A percentile compares a stretch with the other conserved stretches of the same genome.
These are phyloP conservation scores for Leptographium flavum DNA, from an alignment of 2,329 filamentous ascomycete species.

Conservation along the genomic window DNA sequence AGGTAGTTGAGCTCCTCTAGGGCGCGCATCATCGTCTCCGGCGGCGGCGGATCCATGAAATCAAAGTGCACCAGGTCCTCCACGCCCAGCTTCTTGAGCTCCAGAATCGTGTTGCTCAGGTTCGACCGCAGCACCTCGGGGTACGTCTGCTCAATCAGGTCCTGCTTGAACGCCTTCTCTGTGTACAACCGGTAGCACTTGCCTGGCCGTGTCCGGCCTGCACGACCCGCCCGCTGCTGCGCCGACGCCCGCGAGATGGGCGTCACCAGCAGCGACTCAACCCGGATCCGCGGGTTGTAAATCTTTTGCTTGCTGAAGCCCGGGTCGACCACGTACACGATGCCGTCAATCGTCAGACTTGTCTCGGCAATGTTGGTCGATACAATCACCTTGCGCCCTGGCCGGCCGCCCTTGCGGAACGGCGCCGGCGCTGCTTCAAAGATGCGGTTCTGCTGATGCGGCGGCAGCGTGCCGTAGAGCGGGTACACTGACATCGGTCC, in stretches of 20 bases:
- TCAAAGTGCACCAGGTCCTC: constrained; percentile 97
- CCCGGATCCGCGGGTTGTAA: constrained; percentile 91
- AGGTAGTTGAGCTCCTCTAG: constrained; percentile 96
- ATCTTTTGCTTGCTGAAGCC: constrained; percentile 99
- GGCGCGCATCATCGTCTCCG: constrained; percentile 95
- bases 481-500: constrained; percentile 85
- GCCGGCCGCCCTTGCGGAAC: constrained; percentile 58
- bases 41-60: constrained; percentile 94
- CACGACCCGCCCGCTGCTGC: constrained; percentile 95
- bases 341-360: constrained; percentile 92
- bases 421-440: constrained; percentile 78
- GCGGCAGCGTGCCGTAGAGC: constrained; percentile 85
- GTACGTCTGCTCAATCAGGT: constrained; percentile 93
- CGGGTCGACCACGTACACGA: constrained; percentile 97
- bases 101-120: constrained; percentile 83
- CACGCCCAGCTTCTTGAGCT: constrained; percentile 93
- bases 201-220: constrained; percentile 92
- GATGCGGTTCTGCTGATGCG: constrained; percentile 85
- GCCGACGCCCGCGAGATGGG: constrained; percentile 97
- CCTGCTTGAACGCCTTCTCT: constrained; percentile 90
- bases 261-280: constrained; percentile 93
- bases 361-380: constrained; percentile 98
- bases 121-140: constrained; percentile 94
- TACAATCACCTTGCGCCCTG: constrained; percentile 87
- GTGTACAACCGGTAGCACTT: constrained; percentile 98